Conservation (phyloP, 2,329 filamentous ascomycete species). For the Arthrobotrys sinensis region DNA sequence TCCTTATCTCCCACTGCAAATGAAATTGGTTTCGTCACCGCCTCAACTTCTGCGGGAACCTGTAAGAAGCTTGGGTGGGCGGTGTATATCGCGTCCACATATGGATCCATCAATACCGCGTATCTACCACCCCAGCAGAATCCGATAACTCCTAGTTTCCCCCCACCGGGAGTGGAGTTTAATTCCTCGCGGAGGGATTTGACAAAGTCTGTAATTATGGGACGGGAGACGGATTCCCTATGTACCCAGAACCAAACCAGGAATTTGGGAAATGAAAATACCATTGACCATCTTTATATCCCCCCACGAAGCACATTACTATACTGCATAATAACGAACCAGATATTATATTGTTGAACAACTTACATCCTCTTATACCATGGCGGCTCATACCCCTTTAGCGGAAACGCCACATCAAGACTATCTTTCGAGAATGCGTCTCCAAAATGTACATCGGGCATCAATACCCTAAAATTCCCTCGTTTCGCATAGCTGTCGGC, state of each 20-base stretch:
- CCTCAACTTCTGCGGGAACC: conserved; percentile 71
- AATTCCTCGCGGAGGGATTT: conserved; percentile 60
- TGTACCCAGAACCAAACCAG: conserved; percentile 61
- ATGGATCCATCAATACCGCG: conserved; percentile 69
- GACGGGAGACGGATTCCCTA: conserved; percentile 60
- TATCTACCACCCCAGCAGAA: conserved; percentile 78
- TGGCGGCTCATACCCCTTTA: conserved; percentile 46
- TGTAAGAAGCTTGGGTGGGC: conserved; percentile 66
- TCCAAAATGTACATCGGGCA: conserved; percentile 74
- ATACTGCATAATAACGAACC: neutral
- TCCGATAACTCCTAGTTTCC: conserved; percentile 72
- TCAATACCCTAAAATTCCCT: conserved; percentile 71
- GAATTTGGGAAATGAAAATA: conserved; percentile 35
- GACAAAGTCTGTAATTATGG: conserved; percentile 62
- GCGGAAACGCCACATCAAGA: conserved; percentile 38
- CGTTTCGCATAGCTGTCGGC: conserved; percentile 73
- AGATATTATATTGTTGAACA: neutral
- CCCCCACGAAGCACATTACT: neutral
- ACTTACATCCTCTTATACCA: conserved; percentile 43
- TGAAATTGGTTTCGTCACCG: conserved; percentile 69
- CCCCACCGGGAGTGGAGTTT: conserved; percentile 43
- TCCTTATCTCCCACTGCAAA: conserved; percentile 71
- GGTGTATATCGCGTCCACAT: conserved; percentile 61
- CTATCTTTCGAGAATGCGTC: conserved; percentile 61
- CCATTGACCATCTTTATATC: conserved; percentile 15